Evolutionary conservation across 129 eudicot species (phyloP).

Genomic region (Oenanthe sinensis): DNA sequence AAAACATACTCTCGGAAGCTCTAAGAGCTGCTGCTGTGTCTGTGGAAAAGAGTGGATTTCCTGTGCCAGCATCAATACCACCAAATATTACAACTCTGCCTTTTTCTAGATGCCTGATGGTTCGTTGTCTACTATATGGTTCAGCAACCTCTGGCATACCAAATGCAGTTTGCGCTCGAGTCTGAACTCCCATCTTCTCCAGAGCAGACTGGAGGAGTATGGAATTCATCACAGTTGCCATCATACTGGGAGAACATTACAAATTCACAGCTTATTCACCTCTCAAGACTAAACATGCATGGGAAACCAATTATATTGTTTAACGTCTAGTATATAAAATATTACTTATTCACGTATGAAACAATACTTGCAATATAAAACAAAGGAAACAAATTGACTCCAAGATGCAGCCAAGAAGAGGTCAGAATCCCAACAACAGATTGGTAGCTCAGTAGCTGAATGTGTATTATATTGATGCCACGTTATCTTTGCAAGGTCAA

Average conservation of each 20-base stretch:
- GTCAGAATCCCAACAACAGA: neutral
- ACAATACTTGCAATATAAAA: neutral
- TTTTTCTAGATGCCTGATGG: constrained; percentile 83
- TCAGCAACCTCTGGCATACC: constrained; percentile 75
- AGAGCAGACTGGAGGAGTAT: constrained; percentile 78
- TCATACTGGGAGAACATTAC: constrained; percentile 52
- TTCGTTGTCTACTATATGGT: constrained; percentile 75
- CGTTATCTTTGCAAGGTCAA: neutral
- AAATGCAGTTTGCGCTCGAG: constrained; percentile 69
- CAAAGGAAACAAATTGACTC: neutral
- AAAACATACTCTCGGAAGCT: constrained; percentile 71
- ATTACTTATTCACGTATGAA: neutral
- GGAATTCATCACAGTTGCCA: constrained; percentile 93
- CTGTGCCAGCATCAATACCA: constrained; percentile 86
- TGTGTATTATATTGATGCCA: neutral
- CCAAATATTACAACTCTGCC: constrained; percentile 92
- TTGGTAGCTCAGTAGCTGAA: neutral
- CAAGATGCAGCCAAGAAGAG: neutral
- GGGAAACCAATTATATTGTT: constrained; percentile 2
- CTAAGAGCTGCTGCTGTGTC: constrained; percentile 87
- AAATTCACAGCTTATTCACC: constrained; percentile 17
- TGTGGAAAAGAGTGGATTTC: constrained; percentile 85
- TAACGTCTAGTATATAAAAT: neutral
- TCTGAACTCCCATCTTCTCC: constrained; percentile 69
- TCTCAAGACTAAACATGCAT: constrained; percentile 6